Conservation (phyloP, 2,329 filamentous ascomycete species). For the Lasiodiplodia gonubiensis region DNA sequence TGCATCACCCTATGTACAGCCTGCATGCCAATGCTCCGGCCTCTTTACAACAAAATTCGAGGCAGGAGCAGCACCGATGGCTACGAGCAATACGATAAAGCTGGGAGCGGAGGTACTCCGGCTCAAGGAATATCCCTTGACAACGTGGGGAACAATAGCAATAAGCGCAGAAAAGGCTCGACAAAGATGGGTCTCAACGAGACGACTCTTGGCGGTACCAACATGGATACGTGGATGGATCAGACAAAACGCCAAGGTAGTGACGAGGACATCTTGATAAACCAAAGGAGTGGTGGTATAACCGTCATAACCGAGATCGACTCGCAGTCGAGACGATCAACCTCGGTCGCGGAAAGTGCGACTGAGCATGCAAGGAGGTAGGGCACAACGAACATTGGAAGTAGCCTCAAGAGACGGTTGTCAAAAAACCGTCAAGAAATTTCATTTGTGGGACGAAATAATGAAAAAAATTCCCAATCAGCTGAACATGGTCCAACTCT, state of each 20-base stretch:
- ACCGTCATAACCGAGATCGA: constrained; percentile 20
- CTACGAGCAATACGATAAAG: constrained; percentile 9
- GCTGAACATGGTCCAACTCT: constrained; percentile 34
- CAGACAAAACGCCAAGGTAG: constrained; percentile 15
- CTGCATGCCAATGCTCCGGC: constrained; percentile 55
- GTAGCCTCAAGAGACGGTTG: not conserved
- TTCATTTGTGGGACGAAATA: not conserved
- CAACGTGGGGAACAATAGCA: constrained; percentile 8
- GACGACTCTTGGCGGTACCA: constrained; percentile 3
- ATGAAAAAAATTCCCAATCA: not conserved
- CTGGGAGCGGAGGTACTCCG: constrained; percentile 5
- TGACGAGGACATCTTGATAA: constrained; percentile 12
- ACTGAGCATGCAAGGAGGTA: not conserved
- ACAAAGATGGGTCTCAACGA: constrained; percentile 19
- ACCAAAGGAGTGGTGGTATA: not conserved
- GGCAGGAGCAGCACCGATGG: constrained; percentile 5
- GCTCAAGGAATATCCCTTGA: constrained; percentile 12
- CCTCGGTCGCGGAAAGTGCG: not conserved
- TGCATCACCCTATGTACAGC: constrained; percentile 58
- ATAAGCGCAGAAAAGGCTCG: constrained; percentile 4
- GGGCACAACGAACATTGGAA: not conserved
- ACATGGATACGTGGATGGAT: constrained; percentile 9
- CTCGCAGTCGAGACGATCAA: constrained; percentile 7
- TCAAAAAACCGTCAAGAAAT: not conserved
- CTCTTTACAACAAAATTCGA: constrained; percentile 40